Base-by-base conservation (phyloP, 225 moss, liverwort and hornwort genomes). In the Lunularia cruciata region DNA sequence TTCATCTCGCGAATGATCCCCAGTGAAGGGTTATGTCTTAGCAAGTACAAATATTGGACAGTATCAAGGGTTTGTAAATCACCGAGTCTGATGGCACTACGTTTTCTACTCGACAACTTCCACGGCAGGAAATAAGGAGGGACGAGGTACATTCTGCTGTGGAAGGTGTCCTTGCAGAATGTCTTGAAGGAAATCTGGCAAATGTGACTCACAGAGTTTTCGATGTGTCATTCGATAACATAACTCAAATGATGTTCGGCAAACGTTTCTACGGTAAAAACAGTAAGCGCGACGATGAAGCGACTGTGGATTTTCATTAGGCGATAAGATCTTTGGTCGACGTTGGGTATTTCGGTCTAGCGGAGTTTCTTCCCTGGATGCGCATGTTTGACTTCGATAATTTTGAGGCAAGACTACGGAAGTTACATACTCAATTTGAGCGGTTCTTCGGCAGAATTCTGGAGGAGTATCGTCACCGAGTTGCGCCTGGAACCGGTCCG, bases 321-420 rank as follows among this genome's bases (percentile, higher is more conserved):
- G 26, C 47, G 8, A 71, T 60, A 9, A n/a, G 26, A 59, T 45
- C 28, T 5, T 61, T 61, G 30, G 42, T 19, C 45, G 34, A 18
- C 28, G 19, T 45, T 16, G 60, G 59, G 13, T 57, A 30, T 9
- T 59, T 71, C 28, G 23, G 59, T 31, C 7, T 33, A 0, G 58
- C 59, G 26, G 59, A 71, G 31, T 71, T 26, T 34, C 19, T 71
- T 32, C 70, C 70, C 19, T 43, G 31, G 31, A 35, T 71, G 18
- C 27, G 70, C 14, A 56, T 4, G 43, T 18, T 70, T 43, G 70
- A 71, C 6, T 32, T 71, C 12, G 70, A 47, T 27, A 59, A 59
- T 5, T 26, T 23, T 23, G 70, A 58, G 30, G 47, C 43, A 3
- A 33, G 60, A 34, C 1, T 71, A 7, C 8, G 20, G 59, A 25